A percentile compares a stretch with the other conserved stretches of the same genome.
phyloP scores from a whole-genome alignment of 2,329 filamentous ascomycete species.

The Diaporthe citriasiana region DNA sequence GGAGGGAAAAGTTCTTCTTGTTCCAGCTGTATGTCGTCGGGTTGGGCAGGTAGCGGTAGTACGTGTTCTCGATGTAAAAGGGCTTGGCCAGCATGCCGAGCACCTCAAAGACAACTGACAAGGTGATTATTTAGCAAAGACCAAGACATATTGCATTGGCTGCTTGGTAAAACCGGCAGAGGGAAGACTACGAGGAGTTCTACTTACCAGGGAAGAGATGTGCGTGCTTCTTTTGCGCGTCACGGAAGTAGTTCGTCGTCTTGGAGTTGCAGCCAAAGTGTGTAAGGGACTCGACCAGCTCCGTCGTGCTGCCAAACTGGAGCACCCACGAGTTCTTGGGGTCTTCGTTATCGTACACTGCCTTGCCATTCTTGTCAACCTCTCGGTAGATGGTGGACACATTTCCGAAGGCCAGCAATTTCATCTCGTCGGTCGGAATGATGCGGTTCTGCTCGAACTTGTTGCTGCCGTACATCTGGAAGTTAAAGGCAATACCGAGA shows the following conservation, averaged over 20 bases:
- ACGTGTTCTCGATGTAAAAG: slow-evolving; percentile 63
- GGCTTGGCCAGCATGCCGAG: slow-evolving; percentile 69
- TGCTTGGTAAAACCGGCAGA: neutral
- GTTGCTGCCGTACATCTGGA: slow-evolving; percentile 64
- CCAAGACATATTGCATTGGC: neutral
- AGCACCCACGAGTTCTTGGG: slow-evolving; percentile 59
- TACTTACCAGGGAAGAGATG: slow-evolving; percentile 66
- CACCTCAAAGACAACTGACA: slow-evolving; percentile 68
- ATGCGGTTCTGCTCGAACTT: slow-evolving; percentile 64
- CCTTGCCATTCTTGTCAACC: slow-evolving; percentile 37
- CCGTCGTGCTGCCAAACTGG: slow-evolving; percentile 62
- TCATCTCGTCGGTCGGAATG: slow-evolving; percentile 66
- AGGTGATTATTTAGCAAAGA: slow-evolving; percentile 42
- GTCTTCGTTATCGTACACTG: slow-evolving; percentile 53
- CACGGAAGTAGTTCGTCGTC: slow-evolving; percentile 61
- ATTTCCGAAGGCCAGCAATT: slow-evolving; percentile 68
- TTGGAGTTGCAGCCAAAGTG: slow-evolving; percentile 68
- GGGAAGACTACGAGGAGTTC: neutral
- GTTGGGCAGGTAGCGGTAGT: slow-evolving; percentile 69
- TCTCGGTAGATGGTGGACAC: slow-evolving; percentile 65
- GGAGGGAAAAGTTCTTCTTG: slow-evolving; percentile 61
- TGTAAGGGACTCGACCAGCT: slow-evolving; percentile 66
- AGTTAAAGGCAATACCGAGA: slow-evolving; percentile 68
- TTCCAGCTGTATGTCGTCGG: slow-evolving; percentile 70
- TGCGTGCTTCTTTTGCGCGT: slow-evolving; percentile 55